These are phyloP conservation scores for Trichoderma reesei DNA, from an alignment of 495 filamentous ascomycete genomes.

Conservation along the genomic window DNA sequence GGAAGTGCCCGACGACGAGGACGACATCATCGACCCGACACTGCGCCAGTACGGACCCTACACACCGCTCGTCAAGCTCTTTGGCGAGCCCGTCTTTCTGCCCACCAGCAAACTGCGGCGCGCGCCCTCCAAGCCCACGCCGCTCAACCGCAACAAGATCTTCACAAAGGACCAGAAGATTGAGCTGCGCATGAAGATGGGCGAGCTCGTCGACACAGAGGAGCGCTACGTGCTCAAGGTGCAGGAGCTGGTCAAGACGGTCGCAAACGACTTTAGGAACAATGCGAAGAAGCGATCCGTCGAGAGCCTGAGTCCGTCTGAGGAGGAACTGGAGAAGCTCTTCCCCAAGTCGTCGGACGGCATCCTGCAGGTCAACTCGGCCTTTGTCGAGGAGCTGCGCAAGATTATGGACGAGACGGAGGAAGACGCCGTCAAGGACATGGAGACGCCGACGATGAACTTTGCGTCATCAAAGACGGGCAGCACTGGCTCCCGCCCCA, in stretches of 20 bases:
- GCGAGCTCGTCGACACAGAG: conserved; percentile 87
- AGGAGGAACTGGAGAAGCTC: conserved; percentile 58
- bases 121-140: conserved; percentile 76
- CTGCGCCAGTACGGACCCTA: conserved; percentile 65
- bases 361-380: conserved; percentile 70
- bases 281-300: conserved; percentile 48
- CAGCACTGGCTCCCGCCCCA: conserved; percentile 41
- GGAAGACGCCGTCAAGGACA: conserved; percentile 61
- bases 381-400: conserved; percentile 65
- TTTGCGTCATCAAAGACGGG: conserved; percentile 16
- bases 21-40: conserved; percentile 49
- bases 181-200: conserved; percentile 76
- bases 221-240: conserved; percentile 85
- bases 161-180: conserved; percentile 77
- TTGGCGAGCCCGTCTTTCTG: conserved; percentile 76
- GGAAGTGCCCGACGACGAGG: conserved; percentile 45
- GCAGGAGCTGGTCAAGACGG: conserved; percentile 65
- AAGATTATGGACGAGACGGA: conserved; percentile 74
- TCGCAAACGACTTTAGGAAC: conserved; percentile 61
- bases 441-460: conserved; percentile 32
- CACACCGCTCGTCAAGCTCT: conserved; percentile 57
- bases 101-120: conserved; percentile 81
- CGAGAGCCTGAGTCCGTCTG: conserved; percentile 61
- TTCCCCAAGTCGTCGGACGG: conserved; percentile 71
- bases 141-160: conserved; percentile 58